These are phyloP conservation scores for Paramecium sonneborni DNA, from an alignment of 73 alveolate genomes.

Conservation along the genomic window DNA sequence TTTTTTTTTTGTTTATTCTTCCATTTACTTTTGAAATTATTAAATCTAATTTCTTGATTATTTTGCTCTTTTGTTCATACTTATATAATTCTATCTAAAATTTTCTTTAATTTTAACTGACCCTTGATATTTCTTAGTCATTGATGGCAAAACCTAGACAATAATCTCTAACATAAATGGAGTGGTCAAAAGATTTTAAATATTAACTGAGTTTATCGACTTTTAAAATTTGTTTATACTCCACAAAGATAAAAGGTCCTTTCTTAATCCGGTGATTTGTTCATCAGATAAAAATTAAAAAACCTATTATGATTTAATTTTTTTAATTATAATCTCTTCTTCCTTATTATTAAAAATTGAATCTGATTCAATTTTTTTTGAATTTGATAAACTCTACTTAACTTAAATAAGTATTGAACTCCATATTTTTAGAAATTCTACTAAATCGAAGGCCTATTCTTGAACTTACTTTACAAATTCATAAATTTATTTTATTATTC, in stretches of 20 bases:
- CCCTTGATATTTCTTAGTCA: background rate
- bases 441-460: background rate
- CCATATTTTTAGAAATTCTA: background rate
- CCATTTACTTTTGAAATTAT: too few species aligned
- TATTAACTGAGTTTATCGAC: background rate
- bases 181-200: background rate
- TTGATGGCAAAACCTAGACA: background rate
- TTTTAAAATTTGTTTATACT: background rate
- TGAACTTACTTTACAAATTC: background rate
- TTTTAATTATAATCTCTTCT: background rate
- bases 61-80: background rate
- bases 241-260: background rate
- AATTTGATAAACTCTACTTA: background rate
- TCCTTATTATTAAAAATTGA: too few species aligned
- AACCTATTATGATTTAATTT: background rate
- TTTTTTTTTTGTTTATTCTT: too few species aligned
- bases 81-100: background rate
- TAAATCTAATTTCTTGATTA: background rate
- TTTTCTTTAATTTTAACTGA: background rate
- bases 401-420: background rate
- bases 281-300: background rate
- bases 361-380: too few species aligned
- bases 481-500: background rate
- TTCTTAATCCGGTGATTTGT: background rate
- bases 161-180: constrained; percentile 20